These are phyloP conservation scores for Lunasporangiospora selenospora DNA, from an alignment of 192 early-diverging fungal genomes.

Conservation along the genomic window DNA sequence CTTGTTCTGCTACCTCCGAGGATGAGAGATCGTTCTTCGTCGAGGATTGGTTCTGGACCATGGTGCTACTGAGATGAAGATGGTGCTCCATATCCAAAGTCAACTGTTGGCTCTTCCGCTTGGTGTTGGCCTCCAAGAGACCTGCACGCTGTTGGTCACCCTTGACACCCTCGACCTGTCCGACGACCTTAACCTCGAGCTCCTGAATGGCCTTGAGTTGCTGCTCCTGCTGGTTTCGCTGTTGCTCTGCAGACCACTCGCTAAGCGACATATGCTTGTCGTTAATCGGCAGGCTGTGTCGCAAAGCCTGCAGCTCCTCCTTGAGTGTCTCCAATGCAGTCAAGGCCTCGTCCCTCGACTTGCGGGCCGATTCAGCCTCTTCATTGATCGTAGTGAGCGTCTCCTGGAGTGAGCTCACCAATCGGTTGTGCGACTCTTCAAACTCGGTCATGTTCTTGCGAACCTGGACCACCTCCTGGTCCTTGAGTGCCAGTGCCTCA, in stretches of 20 bases:
- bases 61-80: slow-evolving; percentile 39
- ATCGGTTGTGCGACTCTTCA: slow-evolving; percentile 43
- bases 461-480: slow-evolving; percentile 45
- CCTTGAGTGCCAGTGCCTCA: slow-evolving; percentile 42
- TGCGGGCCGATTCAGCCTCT: slow-evolving; percentile 40
- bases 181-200: slow-evolving; percentile 35
- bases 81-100: slow-evolving; percentile 39
- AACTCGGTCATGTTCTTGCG: slow-evolving; percentile 48
- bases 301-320: slow-evolving; percentile 40
- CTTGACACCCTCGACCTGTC: slow-evolving; percentile 44
- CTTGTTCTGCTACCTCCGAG: slow-evolving; percentile 1
- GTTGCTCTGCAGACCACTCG: slow-evolving; percentile 42
- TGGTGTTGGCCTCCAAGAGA: slow-evolving; percentile 35
- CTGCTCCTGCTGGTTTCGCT: slow-evolving; percentile 40
- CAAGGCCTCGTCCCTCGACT: slow-evolving; percentile 44
- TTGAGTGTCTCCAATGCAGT: slow-evolving; percentile 24
- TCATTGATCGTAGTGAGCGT: slow-evolving; percentile 45
- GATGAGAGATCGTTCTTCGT: neutral
- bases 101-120: slow-evolving; percentile 40
- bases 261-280: slow-evolving; percentile 44
- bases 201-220: slow-evolving; percentile 35
- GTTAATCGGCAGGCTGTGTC: slow-evolving; percentile 42
- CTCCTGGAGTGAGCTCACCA: slow-evolving; percentile 37
- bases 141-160: slow-evolving; percentile 37
- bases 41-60: slow-evolving; percentile 9